Evolutionary conservation across 768 basidiomycete species (phyloP).

Genomic region (Mycena galericulata): DNA sequence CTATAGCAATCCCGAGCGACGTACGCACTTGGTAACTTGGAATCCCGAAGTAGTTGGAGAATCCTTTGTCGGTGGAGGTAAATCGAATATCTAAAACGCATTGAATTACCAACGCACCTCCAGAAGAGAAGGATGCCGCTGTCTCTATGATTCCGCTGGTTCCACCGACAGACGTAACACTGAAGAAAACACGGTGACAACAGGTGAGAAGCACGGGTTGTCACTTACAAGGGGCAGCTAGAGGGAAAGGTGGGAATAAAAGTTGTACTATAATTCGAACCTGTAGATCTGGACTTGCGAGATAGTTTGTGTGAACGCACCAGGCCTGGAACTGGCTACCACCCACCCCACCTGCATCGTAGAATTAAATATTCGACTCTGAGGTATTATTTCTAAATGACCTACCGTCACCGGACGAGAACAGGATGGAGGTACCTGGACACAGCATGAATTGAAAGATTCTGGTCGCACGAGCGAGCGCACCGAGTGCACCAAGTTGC

Average conservation of each 20-base stretch:
- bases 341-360: background rate
- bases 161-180: conserved; percentile 9
- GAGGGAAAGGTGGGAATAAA: conserved; percentile 12
- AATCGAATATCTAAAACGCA: background rate
- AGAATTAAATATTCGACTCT: conserved; percentile 45
- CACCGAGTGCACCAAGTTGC: conserved; percentile 45
- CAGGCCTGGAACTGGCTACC: conserved; percentile 1
- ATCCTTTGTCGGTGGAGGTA: conserved; percentile 45
- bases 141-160: conserved; percentile 48
- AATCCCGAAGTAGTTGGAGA: conserved; percentile 51
- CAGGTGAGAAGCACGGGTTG: conserved; percentile 52
- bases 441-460: too few species aligned
- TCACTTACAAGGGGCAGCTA: conserved; percentile 6
- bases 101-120: conserved; percentile 46
- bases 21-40: conserved; percentile 27
- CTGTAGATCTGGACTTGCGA: too few species aligned
- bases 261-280: background rate
- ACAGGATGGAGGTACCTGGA: background rate
- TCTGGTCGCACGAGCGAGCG: too few species aligned
- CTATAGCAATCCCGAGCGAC: too few species aligned
- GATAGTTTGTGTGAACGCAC: background rate
- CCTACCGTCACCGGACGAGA: conserved; percentile 13
- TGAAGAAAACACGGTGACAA: background rate
- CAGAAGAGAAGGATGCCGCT: conserved; percentile 55
- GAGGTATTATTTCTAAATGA: background rate